These are phyloP conservation scores for Penicillium mononematosum DNA, from an alignment of 495 filamentous ascomycete species.

Conservation along the genomic window DNA sequence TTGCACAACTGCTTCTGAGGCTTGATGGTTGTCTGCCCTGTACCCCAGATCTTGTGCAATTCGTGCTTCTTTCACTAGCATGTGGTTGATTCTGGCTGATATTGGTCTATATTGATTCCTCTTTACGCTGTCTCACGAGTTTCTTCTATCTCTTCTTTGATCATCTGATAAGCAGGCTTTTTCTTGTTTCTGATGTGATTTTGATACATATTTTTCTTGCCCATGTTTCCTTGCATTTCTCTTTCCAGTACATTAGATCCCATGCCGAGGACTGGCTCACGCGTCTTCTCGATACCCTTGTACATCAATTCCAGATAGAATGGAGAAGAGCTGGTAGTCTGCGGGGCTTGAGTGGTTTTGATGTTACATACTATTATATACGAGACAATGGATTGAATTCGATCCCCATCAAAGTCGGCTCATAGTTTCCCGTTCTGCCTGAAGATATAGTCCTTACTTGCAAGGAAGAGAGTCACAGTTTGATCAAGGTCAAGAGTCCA, in stretches of 20 bases:
- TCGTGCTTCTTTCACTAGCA: conserved; percentile 26
- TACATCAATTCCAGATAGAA: conserved; percentile 37
- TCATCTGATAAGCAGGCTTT: conserved; percentile 4
- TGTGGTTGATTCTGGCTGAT: conserved; percentile 20
- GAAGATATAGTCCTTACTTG: background rate
- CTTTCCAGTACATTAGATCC: conserved; percentile 33
- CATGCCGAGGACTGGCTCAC: conserved; percentile 19
- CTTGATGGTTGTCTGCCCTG: conserved; percentile 22
- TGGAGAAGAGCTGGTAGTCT: conserved; percentile 25
- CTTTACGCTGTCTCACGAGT: conserved; percentile 30
- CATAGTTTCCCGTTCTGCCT: background rate
- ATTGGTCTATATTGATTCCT: conserved; percentile 11
- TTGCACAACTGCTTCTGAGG: conserved; percentile 22
- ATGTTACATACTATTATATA: conserved; percentile 13
- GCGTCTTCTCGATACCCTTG: conserved; percentile 32
- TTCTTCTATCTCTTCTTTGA: conserved; percentile 18
- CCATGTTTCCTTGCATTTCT: conserved; percentile 10
- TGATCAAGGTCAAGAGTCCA: background rate
- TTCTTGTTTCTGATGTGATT: conserved; percentile 14
- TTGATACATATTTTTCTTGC: conserved; percentile 2
- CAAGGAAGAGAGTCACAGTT: background rate
- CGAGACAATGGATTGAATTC: background rate
- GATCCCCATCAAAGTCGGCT: background rate
- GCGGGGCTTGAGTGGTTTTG: conserved; percentile 16
- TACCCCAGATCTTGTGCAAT: conserved; percentile 24